Percentiles rank a stretch among this genome's conserved stretches.
phyloP scores from a whole-genome alignment of 768 basidiomycete genomes.

The Mrakia blollopis region DNA sequence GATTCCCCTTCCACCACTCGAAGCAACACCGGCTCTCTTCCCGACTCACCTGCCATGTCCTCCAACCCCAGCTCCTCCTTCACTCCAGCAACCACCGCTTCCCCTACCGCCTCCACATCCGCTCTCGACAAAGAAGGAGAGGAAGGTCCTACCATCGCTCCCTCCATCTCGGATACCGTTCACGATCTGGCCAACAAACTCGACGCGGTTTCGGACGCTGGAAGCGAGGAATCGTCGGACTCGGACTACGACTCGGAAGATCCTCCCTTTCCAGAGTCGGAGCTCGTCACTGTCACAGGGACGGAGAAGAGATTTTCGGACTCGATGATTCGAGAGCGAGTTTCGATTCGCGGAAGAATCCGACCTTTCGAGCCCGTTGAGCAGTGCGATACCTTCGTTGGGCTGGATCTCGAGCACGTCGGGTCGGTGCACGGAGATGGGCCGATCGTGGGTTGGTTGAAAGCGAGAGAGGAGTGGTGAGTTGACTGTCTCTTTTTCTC shows the following conservation, averaged over 20 bases:
- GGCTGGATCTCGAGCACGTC: constrained; percentile 39
- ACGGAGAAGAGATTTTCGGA: constrained; percentile 2
- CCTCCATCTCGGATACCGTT: not conserved
- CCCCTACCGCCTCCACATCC: not conserved
- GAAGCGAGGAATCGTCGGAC: not conserved
- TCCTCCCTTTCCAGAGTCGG: not conserved
- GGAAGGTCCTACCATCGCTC: constrained; percentile 9
- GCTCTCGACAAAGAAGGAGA: not conserved
- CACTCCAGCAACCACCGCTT: not conserved
- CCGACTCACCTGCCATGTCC: constrained; percentile 24
- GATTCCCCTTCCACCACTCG: not conserved
- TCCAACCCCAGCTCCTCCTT: constrained; percentile 26
- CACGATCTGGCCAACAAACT: constrained; percentile 18
- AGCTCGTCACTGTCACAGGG: constrained; percentile 13
- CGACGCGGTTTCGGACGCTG: not conserved
- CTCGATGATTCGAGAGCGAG: constrained; percentile 40
- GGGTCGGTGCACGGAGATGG: constrained; percentile 41
- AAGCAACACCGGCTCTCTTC: constrained; percentile 26
- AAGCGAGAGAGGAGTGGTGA: constrained; percentile 24
- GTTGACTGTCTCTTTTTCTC: not conserved
- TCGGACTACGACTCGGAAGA: constrained; percentile 4
- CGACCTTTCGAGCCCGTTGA: constrained; percentile 39
- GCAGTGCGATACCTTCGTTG: constrained; percentile 36
- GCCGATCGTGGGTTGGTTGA: constrained; percentile 45
- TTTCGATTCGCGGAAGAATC: constrained; percentile 40